phyloP scores from a whole-genome alignment of 176 grass and related monocot species.

The Eleusine indica region DNA sequence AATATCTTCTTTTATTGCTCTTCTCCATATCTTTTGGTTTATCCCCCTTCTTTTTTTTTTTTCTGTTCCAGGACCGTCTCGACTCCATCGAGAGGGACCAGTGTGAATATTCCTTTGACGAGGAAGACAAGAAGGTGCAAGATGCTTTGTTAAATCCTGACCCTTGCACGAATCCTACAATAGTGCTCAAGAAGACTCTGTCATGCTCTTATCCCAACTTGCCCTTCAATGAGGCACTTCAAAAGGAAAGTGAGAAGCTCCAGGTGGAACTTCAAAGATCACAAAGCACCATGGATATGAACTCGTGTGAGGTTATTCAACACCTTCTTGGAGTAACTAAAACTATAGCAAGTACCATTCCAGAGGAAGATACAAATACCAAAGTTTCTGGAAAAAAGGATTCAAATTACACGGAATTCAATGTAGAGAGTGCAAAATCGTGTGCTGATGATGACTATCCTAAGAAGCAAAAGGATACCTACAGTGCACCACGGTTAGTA shows the following conservation, averaged over 20 bases:
- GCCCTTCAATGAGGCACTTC: constrained; percentile 84
- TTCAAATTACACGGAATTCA: constrained; percentile 38
- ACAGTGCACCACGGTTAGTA: constrained; percentile 46
- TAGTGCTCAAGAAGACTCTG: constrained; percentile 85
- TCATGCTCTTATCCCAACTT: constrained; percentile 93
- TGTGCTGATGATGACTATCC: constrained; percentile 46
- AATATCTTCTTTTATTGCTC: constrained; percentile 8
- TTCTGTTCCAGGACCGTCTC: constrained; percentile 64
- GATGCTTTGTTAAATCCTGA: constrained; percentile 80
- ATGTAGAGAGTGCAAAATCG: constrained; percentile 30
- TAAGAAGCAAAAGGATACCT: constrained; percentile 47
- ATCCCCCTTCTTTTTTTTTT: constrained; percentile 19
- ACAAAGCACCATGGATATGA: constrained; percentile 75
- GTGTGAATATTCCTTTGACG: constrained; percentile 92
- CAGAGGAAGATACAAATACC: constrained; percentile 50
- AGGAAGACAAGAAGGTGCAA: constrained; percentile 96
- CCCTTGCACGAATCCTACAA: constrained; percentile 54
- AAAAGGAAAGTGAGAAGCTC: constrained; percentile 94
- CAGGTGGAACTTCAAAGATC: constrained; percentile 94
- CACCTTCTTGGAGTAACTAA: constrained; percentile 86
- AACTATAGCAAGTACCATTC: constrained; percentile 61
- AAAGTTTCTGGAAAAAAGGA: constrained; percentile 53
- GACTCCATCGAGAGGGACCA: constrained; percentile 93
- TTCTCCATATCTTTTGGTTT: not conserved
- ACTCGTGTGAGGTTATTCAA: constrained; percentile 87